A percentile compares a stretch with the other conserved stretches of the same genome.
Evolutionary conservation across 148 eudicot species (phyloP).

Genomic region (Linanthus parryae): DNA sequence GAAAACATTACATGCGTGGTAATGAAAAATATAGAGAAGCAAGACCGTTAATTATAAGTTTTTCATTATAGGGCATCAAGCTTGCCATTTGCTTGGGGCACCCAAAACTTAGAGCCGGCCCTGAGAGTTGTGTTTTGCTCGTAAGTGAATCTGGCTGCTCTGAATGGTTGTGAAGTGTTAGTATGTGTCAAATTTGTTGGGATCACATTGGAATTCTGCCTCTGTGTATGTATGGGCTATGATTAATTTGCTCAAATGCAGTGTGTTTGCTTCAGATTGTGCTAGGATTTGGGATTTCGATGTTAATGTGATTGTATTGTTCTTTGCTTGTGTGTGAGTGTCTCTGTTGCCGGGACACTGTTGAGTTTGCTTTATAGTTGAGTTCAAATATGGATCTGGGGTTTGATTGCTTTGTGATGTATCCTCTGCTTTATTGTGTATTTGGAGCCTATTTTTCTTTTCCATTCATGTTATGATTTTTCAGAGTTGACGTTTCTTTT

Average conservation of each 20-base stretch:
- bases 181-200: conserved; percentile 11
- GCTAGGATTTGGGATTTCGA: conserved; percentile 5
- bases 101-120: no score
- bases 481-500: not conserved
- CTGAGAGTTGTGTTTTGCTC: no score
- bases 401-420: not conserved
- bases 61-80: no score
- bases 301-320: conserved; percentile 10
- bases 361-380: conserved; percentile 1
- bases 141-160: no score
- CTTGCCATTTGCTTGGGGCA: no score
- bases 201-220: conserved; percentile 21
- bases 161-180: no score
- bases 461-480: not conserved
- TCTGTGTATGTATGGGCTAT: not conserved
- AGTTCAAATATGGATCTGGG: conserved; percentile 7
- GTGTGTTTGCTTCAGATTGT: conserved; percentile 3
- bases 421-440: not conserved
- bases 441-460: not conserved
- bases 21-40: no score
- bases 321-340: not conserved
- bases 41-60: no score
- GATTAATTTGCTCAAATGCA: not conserved
- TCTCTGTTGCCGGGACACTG: not conserved
- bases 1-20: no score